Conservation (phyloP, 1,139 yeast genomes). For the Hansenula lynferdii region DNA sequence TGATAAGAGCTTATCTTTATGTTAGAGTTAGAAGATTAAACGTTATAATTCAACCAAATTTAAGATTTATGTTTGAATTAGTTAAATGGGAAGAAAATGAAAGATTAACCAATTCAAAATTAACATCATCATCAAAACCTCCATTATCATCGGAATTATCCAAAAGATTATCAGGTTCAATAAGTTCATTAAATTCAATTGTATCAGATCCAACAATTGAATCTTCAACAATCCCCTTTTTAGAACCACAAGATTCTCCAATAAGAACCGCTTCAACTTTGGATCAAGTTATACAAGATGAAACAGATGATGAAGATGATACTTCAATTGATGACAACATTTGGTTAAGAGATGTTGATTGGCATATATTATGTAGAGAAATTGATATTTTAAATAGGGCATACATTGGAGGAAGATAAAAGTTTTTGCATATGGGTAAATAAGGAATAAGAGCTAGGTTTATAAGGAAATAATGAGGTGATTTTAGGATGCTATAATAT, state of each 20-base stretch:
- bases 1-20: constrained; percentile 71
- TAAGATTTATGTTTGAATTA: constrained; percentile 80
- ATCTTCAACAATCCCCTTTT: constrained; percentile 7
- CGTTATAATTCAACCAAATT: constrained; percentile 87
- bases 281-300: constrained; percentile 12
- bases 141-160: constrained; percentile 4
- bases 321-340: constrained; percentile 6
- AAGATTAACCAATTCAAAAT: no score
- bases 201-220: constrained; percentile 6
- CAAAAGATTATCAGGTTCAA: constrained; percentile 10
- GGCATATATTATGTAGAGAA: constrained; percentile 89
- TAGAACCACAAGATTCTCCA: constrained; percentile 8
- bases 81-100: constrained; percentile 66
- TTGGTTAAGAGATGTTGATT: constrained; percentile 69
- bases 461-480: no score
- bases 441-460: no score
- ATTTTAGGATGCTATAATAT: no score
- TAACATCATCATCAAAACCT: no score
- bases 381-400: constrained; percentile 64
- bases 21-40: constrained; percentile 83
- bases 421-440: neutral
- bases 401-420: constrained; percentile 23
- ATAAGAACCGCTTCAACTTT: constrained; percentile 6
- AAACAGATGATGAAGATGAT: constrained; percentile 13
- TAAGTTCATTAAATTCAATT: constrained; percentile 12